Evolutionary conservation across 2,329 filamentous ascomycete genomes (phyloP), one percentile per base, ranked within the genome.

Genomic region (Trichoderma sp.): DNA sequence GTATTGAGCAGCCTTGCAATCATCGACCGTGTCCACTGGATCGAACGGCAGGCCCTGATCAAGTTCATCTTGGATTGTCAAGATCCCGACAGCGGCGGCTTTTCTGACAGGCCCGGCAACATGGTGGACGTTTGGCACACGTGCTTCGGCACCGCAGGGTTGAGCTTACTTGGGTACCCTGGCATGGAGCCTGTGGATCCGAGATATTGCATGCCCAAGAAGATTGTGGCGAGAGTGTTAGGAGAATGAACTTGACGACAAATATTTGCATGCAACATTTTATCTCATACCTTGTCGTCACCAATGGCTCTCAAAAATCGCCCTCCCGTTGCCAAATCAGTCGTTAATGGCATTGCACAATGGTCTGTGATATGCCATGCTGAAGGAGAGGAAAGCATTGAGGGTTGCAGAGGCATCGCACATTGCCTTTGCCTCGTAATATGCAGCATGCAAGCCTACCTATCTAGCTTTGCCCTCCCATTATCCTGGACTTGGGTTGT

Each of bases 81-180:
- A 83, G 95, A 99, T 77, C 83, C 87, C 1, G 90, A 96, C 67
- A 80, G 86, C 34, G 95, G 95, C 29, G 95, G 95, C 12, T 87
- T 99, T 72, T 90, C 94, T 5, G 95, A 99, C 80, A 84, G 94
- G 70, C 94, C 95, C 10, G 94, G 92, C 29, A 90, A 99, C 75
- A 93, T 94, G 90, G 94, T 97, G 25, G 95, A 99, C 82, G 94
- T 99, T 37, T 99, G 96, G 83, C 95, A 99, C 76, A 98, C 95
- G 0, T 83, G 89, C 64, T 99, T 99, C 78, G 93, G 92, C 27
- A 81, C 97, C 71, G 92, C 94, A 22, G 95, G 95, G 2, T 81
- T 99, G 72, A 97, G 93, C 76, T 84, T 99, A 67, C 81, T 98
- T 32, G 89, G 89, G 12, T 92, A 91, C 74, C 88, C 91, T 7